Evolutionary conservation across 352 stramenopile species (phyloP).

Genomic region (Globisporangium nunn): DNA sequence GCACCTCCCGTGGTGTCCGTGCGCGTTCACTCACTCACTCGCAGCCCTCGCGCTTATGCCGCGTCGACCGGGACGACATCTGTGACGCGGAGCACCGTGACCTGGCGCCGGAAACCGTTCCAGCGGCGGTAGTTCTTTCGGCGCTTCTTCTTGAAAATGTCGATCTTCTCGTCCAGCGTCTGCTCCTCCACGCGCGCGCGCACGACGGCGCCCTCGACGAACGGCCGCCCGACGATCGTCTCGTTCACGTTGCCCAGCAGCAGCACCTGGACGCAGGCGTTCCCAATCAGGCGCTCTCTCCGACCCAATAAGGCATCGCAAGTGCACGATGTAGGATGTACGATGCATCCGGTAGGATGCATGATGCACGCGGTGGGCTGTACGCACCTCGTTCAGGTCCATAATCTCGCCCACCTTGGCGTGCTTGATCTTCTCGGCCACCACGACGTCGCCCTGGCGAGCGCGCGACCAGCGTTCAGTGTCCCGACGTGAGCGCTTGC

Average conservation of each 20-base stretch:
- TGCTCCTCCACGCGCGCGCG: slow-evolving; percentile 81
- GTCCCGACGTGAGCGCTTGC: too few relatives aligned
- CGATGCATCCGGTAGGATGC: not conserved
- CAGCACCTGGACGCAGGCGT: slow-evolving; percentile 32
- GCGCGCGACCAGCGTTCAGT: too few relatives aligned
- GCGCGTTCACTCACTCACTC: too few relatives aligned
- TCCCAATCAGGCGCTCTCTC: too few relatives aligned
- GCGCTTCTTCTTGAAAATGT: slow-evolving; percentile 89
- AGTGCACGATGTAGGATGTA: not conserved
- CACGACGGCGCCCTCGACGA: slow-evolving; percentile 67
- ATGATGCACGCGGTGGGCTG: not conserved
- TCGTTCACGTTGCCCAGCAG: slow-evolving; percentile 79
- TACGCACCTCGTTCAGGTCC: slow-evolving; percentile 61
- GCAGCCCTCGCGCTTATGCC: not conserved
- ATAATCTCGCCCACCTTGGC: slow-evolving; percentile 83
- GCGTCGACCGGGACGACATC: slow-evolving; percentile 60
- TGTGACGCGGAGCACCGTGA: slow-evolving; percentile 80
- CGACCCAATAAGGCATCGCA: too few relatives aligned
- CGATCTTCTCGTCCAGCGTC: slow-evolving; percentile 83
- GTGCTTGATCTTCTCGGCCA: slow-evolving; percentile 81
- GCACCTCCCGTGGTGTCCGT: too few relatives aligned
- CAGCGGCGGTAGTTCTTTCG: slow-evolving; percentile 87
- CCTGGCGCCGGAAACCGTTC: slow-evolving; percentile 83
- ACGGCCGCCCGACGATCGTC: slow-evolving; percentile 70
- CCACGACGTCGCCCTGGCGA: slow-evolving; percentile 60